Evolutionary conservation across 202 grass and related monocot species (phyloP).

Genomic region (Carex arenaria): DNA sequence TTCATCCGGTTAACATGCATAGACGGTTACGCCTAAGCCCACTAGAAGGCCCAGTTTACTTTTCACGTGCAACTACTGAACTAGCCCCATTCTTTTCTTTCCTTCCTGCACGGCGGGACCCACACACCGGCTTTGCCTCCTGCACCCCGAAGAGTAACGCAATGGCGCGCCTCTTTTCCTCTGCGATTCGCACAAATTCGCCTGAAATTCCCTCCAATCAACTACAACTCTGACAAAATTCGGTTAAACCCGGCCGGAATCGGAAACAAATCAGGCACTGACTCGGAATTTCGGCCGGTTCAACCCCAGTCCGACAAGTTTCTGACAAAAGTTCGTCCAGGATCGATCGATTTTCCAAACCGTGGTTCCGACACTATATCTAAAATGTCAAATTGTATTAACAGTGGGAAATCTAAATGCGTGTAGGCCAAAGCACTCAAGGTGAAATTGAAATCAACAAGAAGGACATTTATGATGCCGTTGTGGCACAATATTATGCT

Average conservation of each 20-base stretch:
- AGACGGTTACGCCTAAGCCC: neutral
- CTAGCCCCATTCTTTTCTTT: neutral
- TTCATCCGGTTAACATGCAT: no score
- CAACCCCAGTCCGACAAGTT: neutral
- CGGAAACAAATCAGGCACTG: neutral
- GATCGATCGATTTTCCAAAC: neutral
- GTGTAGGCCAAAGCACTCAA: conserved; percentile 6
- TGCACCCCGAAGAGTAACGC: neutral
- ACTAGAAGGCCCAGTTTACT: neutral
- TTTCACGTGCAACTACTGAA: neutral
- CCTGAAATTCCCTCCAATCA: neutral
- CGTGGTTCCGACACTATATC: neutral
- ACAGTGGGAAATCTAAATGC: neutral
- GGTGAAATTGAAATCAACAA: conserved; percentile 16
- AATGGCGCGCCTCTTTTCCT: neutral
- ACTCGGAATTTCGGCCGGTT: neutral
- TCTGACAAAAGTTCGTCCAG: neutral
- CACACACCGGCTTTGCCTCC: neutral
- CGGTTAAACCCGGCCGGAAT: neutral
- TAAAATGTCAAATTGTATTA: neutral
- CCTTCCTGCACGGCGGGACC: neutral
- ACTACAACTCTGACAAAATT: neutral
- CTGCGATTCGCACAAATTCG: neutral
- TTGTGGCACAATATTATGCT: neutral
- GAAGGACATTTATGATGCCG: neutral